Percentiles rank a stretch among this genome's conserved stretches.
phyloP scores from a whole-genome alignment of 2,329 filamentous ascomycete genomes.

The Alternaria tenuissima region DNA sequence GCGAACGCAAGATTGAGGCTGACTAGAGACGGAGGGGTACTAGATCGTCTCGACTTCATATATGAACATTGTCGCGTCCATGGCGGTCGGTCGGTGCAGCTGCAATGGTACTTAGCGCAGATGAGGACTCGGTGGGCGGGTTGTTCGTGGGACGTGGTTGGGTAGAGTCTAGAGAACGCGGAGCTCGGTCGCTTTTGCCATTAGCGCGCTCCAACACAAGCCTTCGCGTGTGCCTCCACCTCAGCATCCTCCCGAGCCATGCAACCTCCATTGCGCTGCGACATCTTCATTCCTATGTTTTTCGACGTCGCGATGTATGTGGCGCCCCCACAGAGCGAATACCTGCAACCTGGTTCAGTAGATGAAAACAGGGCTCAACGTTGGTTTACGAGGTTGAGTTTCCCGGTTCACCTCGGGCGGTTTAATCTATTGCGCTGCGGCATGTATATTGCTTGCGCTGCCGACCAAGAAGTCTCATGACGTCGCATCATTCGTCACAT shows the following conservation, averaged over 20 bases:
- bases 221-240: not conserved
- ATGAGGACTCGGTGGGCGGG: slow-evolving; percentile 7
- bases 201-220: slow-evolving; percentile 1
- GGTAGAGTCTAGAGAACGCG: not conserved
- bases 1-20: slow-evolving; percentile 10
- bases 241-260: not conserved
- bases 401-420: slow-evolving; percentile 20
- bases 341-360: slow-evolving; percentile 25
- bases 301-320: not conserved
- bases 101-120: slow-evolving; percentile 12
- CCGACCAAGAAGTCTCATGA: slow-evolving; percentile 6
- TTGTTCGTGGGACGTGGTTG: slow-evolving; percentile 1
- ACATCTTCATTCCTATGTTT: not conserved
- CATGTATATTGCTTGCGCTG: slow-evolving; percentile 23
- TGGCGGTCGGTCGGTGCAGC: not conserved
- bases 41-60: slow-evolving; percentile 17
- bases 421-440: slow-evolving; percentile 25
- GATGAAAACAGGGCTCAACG: slow-evolving; percentile 12
- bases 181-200: not conserved
- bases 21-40: slow-evolving; percentile 12
- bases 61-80: slow-evolving; percentile 7
- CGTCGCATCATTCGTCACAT: not conserved
- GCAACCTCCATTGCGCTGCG: not conserved
- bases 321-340: slow-evolving; percentile 16
- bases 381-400: slow-evolving; percentile 15